These are phyloP conservation scores for Rasamsonia emersonii DNA, from an alignment of 2,329 filamentous ascomycete genomes.

Conservation along the genomic window DNA sequence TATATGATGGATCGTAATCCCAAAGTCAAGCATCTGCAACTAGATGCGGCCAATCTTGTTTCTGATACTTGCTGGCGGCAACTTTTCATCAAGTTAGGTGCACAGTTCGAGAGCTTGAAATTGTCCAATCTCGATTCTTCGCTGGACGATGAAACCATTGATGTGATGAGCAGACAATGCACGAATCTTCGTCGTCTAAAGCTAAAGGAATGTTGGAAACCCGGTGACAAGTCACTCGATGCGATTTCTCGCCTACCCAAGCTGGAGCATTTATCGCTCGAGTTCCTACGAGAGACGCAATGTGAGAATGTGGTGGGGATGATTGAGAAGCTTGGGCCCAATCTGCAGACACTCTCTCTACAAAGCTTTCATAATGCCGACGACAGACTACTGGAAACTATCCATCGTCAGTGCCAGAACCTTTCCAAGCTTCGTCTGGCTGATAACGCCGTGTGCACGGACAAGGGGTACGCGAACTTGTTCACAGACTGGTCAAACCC, in stretches of 20 bases:
- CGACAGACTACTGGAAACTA: conserved; percentile 59
- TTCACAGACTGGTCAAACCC: conserved; percentile 71
- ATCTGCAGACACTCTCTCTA: conserved; percentile 70
- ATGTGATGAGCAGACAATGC: conserved; percentile 55
- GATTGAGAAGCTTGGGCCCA: conserved; percentile 53
- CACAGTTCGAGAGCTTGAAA: conserved; percentile 58
- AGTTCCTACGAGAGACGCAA: conserved; percentile 50
- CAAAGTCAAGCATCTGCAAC: conserved; percentile 61
- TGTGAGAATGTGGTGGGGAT: conserved; percentile 53
- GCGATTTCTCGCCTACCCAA: conserved; percentile 53
- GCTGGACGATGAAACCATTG: conserved; percentile 63
- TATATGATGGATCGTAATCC: conserved; percentile 68
- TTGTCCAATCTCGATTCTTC: conserved; percentile 78
- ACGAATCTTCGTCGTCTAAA: conserved; percentile 67
- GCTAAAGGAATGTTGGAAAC: conserved; percentile 67
- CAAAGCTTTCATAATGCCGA: conserved; percentile 58
- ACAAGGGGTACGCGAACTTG: conserved; percentile 61
- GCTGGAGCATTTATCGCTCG: conserved; percentile 68
- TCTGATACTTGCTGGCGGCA: conserved; percentile 66
- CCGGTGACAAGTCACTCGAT: conserved; percentile 58
- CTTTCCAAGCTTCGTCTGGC: conserved; percentile 74
- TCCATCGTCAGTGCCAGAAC: conserved; percentile 60
- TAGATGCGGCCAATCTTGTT: conserved; percentile 78
- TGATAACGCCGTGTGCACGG: conserved; percentile 66
- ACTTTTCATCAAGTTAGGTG: conserved; percentile 59